Evolutionary conservation across 2,329 filamentous ascomycete genomes (phyloP), one percentile per base, ranked within the genome.

Genomic region (Ophiosphaerella narmari): DNA sequence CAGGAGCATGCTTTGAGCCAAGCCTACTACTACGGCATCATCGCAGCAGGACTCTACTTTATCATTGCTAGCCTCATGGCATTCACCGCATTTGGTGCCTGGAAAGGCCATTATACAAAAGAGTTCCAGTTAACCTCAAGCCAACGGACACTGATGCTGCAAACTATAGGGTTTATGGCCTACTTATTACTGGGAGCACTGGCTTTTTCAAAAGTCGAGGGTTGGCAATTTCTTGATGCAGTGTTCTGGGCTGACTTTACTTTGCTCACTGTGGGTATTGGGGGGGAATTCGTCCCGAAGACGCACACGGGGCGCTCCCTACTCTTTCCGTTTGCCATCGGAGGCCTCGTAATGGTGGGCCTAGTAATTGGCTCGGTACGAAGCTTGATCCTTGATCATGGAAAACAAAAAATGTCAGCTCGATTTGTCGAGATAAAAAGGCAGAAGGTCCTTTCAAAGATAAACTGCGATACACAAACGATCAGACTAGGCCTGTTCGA

Each of bases 1-100:
- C 49, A 68, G 35, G 67, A 73, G 9, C 78, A 80, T 55, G 76
- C 80, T 1, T 67, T 85, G 21, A 79, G 80, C 0, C 80, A 83
- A 57, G 80, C 81, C 6, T 85, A 80, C 63, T 86, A 85, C 63
- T 86, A 85, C 56, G 83, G 76, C 1, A 79, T 83, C 44, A 82
- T 83, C 47, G 83, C 83, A 4, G 80, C 82, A 2, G 76, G 64
- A 0, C 63, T 85, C 3, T 86, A 86, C 60, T 80, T 82, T 50
- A 73, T 84, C 44, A 78, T 86, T 34, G 76, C 80, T 1, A 74
- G 74, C 2, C 65, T 85, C 7, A 79, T 85, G 77, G 72, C 78
- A 26, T 58, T 83, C 7, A 86, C 83, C 0, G 80, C 82, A 1
- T 78, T 77, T 47, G 83, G 83, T 5, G 82, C 83, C 4, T 77